Conservation (phyloP, 2,329 filamentous ascomycete genomes). For the Xylariales sp. region DNA sequence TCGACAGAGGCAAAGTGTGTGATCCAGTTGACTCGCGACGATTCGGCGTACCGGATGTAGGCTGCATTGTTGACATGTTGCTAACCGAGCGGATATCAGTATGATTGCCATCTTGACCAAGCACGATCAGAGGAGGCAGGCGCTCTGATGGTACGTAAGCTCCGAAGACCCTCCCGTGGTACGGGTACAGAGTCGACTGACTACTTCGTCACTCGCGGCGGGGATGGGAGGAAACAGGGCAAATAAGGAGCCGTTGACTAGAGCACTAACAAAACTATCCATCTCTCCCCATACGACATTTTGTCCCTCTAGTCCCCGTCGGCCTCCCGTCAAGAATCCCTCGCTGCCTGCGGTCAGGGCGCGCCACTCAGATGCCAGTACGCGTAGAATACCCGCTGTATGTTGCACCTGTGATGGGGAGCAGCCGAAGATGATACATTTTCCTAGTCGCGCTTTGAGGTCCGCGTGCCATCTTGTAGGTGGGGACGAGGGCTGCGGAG, state of each 20-base stretch:
- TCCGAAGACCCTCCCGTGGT: no score
- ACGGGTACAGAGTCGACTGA: background rate
- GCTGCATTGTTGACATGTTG: conserved; percentile 84
- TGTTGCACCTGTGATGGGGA: conserved; percentile 49
- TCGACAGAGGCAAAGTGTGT: conserved; percentile 64
- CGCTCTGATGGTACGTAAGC: no score
- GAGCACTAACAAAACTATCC: conserved; percentile 50
- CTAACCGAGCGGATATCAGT: conserved; percentile 23
- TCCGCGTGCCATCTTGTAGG: conserved; percentile 61
- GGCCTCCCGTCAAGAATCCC: conserved; percentile 20
- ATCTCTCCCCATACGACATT: conserved; percentile 59
- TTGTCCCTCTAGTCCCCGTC: conserved; percentile 19
- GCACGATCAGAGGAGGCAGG: no score
- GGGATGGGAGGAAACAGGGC: background rate
- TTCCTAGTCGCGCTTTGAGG: conserved; percentile 62
- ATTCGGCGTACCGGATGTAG: conserved; percentile 81
- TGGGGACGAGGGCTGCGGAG: conserved; percentile 33
- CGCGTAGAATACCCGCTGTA: conserved; percentile 54
- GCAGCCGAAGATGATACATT: conserved; percentile 72
- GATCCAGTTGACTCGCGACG: conserved; percentile 73
- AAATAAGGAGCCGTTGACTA: no score
- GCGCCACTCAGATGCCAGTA: conserved; percentile 61
- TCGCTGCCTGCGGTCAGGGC: conserved; percentile 30
- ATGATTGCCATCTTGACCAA: no score
- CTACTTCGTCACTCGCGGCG: background rate